Conservation (phyloP, 2,329 filamentous ascomycete species). For the Leptographium lundbergii region DNA sequence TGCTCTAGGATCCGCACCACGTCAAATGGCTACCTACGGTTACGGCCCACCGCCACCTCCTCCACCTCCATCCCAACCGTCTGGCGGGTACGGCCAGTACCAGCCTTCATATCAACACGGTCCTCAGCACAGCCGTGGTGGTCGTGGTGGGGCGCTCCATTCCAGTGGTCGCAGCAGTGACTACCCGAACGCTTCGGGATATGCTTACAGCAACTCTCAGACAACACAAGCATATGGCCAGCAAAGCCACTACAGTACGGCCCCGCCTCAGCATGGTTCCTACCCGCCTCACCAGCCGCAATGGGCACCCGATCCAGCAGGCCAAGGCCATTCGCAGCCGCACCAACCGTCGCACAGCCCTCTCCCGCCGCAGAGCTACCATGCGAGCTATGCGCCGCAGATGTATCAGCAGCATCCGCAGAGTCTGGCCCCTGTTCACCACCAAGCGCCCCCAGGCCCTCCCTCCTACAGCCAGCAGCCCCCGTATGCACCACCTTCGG, state of each 20-base stretch:
- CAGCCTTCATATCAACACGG: constrained; percentile 23
- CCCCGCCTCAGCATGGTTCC: constrained; percentile 20
- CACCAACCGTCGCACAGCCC: constrained; percentile 30
- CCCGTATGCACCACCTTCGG: constrained; percentile 12
- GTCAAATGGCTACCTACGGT: constrained; percentile 34
- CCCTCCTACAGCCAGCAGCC: constrained; percentile 12
- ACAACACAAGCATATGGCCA: constrained; percentile 18
- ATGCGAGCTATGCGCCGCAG: constrained; percentile 46
- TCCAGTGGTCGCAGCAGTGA: constrained; percentile 26
- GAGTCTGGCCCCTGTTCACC: constrained; percentile 18
- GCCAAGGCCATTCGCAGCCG: constrained; percentile 15
- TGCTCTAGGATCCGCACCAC: background rate
- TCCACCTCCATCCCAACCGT: constrained; percentile 21
- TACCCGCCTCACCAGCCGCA: constrained; percentile 22
- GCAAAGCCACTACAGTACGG: constrained; percentile 16
- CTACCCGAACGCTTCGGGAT: constrained; percentile 28
- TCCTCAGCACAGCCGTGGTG: constrained; percentile 20
- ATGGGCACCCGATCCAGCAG: constrained; percentile 26
- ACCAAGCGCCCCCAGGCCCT: constrained; percentile 6
- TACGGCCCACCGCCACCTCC: constrained; percentile 42
- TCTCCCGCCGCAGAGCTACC: constrained; percentile 41
- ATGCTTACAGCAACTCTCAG: constrained; percentile 28
- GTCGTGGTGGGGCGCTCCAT: constrained; percentile 27
- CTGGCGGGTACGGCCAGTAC: constrained; percentile 26
- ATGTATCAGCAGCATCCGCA: constrained; percentile 30